phyloP scores from a whole-genome alignment of 2,329 filamentous ascomycete genomes.

The Diaporthe eres region DNA sequence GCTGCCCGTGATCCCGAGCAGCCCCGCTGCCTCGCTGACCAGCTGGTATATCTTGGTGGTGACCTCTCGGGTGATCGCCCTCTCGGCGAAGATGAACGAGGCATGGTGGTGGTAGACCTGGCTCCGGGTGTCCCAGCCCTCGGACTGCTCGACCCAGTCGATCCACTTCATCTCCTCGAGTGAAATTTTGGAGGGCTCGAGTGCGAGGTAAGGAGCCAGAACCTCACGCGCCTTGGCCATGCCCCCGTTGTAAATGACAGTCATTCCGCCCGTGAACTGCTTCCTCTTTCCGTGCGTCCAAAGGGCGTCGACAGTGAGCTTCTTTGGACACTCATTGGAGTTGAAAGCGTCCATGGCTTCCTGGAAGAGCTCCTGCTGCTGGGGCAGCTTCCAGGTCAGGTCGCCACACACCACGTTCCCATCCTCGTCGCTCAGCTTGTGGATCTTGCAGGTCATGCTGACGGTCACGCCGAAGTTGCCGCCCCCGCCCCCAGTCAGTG shows the following conservation, averaged over 20 bases:
- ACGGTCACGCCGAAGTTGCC: not conserved
- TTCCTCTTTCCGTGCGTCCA: not conserved
- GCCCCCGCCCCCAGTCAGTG: not conserved
- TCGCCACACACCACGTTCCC: not conserved
- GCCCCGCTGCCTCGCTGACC: not conserved
- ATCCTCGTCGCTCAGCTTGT: not conserved
- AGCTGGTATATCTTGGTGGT: not conserved
- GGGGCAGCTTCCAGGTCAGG: not conserved
- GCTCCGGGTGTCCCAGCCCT: slow-evolving; percentile 4
- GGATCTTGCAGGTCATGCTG: slow-evolving; percentile 3
- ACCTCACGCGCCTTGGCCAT: not conserved
- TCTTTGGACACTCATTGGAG: not conserved
- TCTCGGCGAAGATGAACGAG: not conserved
- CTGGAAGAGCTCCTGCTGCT: slow-evolving; percentile 5
- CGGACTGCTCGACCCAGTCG: not conserved
- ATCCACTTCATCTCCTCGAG: not conserved
- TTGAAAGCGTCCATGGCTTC: not conserved
- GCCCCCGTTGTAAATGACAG: not conserved
- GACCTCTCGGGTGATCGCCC: not conserved
- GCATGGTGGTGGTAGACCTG: not conserved
- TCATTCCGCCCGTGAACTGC: not conserved
- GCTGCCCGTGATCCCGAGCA: not conserved
- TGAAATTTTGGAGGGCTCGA: not conserved
- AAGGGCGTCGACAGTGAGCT: not conserved
- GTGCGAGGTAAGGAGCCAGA: not conserved